These are phyloP conservation scores for Yarrowia sp. DNA, from an alignment of 805 yeast genomes.

Conservation along the genomic window DNA sequence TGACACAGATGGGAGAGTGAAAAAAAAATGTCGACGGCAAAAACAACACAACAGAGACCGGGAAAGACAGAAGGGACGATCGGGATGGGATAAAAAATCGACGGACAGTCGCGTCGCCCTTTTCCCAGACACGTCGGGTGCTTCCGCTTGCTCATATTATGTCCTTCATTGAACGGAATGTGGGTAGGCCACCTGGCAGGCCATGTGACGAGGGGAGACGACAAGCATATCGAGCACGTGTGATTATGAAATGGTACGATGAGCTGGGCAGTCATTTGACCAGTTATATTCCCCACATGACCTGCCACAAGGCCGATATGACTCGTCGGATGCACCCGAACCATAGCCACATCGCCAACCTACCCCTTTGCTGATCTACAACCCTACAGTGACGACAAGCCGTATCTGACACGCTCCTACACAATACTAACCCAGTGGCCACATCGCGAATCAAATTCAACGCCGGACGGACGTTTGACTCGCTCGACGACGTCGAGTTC, in stretches of 20 bases:
- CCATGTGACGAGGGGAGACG: neutral
- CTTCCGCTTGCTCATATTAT: neutral
- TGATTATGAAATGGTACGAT: neutral
- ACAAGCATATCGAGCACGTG: too few relatives aligned
- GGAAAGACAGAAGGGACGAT: neutral
- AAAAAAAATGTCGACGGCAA: neutral
- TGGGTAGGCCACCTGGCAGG: constrained; percentile 14
- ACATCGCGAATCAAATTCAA: constrained; percentile 41
- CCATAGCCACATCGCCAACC: too few relatives aligned
- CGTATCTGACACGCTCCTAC: too few relatives aligned
- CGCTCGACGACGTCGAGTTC: constrained; percentile 66
- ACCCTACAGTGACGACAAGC: neutral
- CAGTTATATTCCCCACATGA: neutral
- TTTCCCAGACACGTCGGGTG: neutral
- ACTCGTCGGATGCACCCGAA: too few relatives aligned
- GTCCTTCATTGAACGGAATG: neutral
- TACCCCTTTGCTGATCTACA: neutral
- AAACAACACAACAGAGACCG: neutral
- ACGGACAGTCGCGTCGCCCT: neutral
- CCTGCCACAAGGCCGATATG: neutral
- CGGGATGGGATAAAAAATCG: too few relatives aligned
- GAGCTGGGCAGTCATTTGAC: neutral
- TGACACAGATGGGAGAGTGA: neutral
- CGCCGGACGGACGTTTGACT: constrained; percentile 60
- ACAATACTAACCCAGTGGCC: constrained; percentile 13